phyloP scores from a whole-genome alignment of 192 early-diverging fungal species.

The Spizellomyces sp. region DNA sequence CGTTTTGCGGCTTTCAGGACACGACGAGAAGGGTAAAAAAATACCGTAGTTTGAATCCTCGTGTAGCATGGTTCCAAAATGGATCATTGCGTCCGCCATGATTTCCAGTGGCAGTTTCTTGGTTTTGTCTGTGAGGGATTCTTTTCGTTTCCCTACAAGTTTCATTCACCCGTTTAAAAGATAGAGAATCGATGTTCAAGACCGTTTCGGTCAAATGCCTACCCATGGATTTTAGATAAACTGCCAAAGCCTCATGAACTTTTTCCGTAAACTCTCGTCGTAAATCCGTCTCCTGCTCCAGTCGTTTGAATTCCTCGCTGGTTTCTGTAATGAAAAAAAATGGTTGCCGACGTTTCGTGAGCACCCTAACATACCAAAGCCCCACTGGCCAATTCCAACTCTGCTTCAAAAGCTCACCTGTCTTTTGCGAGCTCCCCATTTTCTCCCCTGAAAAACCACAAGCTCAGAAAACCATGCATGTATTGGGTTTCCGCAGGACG shows the following conservation, averaged over 20 bases:
- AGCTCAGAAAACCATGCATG: background rate
- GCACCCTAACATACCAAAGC: background rate
- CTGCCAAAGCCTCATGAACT: conserved; percentile 55
- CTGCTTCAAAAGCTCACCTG: conserved; percentile 40
- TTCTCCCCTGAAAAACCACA: conserved; percentile 60
- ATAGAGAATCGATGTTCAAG: too few species aligned
- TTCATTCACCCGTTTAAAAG: too few species aligned
- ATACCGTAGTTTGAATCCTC: conserved; percentile 37
- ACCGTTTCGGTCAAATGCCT: background rate
- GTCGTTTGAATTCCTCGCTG: conserved; percentile 79
- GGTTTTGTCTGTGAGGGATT: conserved; percentile 62
- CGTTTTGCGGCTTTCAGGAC: background rate
- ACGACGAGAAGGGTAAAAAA: background rate
- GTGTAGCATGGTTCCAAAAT: conserved; percentile 52
- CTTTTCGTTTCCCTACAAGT: conserved; percentile 61
- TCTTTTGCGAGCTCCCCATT: conserved; percentile 66
- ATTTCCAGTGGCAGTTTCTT: conserved; percentile 67
- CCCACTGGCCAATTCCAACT: background rate
- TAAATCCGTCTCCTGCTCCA: conserved; percentile 74
- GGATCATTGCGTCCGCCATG: conserved; percentile 65
- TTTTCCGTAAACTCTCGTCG: conserved; percentile 66
- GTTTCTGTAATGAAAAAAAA: conserved; percentile 50
- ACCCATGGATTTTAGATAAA: conserved; percentile 51
- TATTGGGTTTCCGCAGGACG: background rate
- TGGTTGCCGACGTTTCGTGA: too few species aligned